A percentile compares a stretch with the other conserved stretches of the same genome.
Conservation (phyloP, 495 filamentous ascomycete genomes). For the Xylaria cubensis region DNA sequence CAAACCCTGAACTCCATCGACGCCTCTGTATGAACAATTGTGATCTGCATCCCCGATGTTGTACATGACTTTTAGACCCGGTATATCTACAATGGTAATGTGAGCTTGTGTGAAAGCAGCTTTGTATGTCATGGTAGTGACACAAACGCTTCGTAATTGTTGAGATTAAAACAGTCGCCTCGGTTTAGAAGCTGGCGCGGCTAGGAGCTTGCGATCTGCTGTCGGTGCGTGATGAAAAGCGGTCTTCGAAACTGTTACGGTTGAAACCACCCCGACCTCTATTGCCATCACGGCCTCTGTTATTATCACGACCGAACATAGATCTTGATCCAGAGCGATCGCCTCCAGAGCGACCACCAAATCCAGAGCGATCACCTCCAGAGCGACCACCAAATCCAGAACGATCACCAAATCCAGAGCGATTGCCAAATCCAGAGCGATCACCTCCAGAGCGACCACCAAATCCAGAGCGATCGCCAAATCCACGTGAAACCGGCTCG, state of each 20-base stretch:
- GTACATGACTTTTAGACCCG: slow-evolving; percentile 15
- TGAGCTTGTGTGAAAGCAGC: neutral
- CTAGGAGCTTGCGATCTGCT: neutral
- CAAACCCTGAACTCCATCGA: slow-evolving; percentile 24
- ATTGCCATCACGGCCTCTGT: neutral
- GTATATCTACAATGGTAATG: slow-evolving; percentile 12
- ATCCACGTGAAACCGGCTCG: neutral
- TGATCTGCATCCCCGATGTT: slow-evolving; percentile 17
- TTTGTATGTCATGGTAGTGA: slow-evolving; percentile 6
- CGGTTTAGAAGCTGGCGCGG: slow-evolving; percentile 14
- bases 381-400: too few relatives aligned
- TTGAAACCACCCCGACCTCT: slow-evolving; percentile 29
- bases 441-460: neutral
- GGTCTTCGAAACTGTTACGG: slow-evolving; percentile 23
- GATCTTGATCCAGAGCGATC: neutral
- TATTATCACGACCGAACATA: neutral
- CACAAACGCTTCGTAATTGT: slow-evolving; percentile 17
- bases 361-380: too few relatives aligned
- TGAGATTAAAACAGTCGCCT: neutral
- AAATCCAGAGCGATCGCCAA: neutral
- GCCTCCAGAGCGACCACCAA: neutral
- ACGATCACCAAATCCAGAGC: too few relatives aligned
- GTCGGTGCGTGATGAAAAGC: neutral
- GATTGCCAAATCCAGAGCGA: too few relatives aligned
- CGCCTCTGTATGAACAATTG: slow-evolving; percentile 21